Conservation (phyloP, 2,329 filamentous ascomycete species). For the Aureobasidium sp. region DNA sequence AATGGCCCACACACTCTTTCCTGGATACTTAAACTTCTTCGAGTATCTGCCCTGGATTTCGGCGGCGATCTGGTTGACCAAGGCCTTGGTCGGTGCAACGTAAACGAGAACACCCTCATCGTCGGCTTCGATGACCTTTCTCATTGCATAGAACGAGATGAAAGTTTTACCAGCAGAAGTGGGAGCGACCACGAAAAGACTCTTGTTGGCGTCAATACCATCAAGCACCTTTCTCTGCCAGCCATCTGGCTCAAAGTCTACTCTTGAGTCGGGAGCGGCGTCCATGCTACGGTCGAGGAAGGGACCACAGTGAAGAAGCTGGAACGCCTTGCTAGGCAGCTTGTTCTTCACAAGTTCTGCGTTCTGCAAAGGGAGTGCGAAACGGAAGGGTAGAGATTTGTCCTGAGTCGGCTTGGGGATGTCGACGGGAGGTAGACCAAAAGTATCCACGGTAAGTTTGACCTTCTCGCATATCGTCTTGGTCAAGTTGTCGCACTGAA, state of each 20-base stretch:
- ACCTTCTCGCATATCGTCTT: constrained; percentile 35
- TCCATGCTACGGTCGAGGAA: constrained; percentile 71
- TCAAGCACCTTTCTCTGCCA: constrained; percentile 73
- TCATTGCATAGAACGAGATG: constrained; percentile 79
- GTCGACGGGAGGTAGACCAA: constrained; percentile 33
- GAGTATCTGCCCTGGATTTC: constrained; percentile 69
- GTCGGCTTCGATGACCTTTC: constrained; percentile 60
- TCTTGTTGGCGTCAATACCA: constrained; percentile 61
- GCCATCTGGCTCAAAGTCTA: constrained; percentile 64
- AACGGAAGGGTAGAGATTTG: constrained; percentile 40
- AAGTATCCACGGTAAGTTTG: constrained; percentile 31
- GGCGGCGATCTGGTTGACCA: constrained; percentile 77
- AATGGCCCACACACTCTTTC: constrained; percentile 69
- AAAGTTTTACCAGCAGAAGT: constrained; percentile 78
- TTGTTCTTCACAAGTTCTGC: constrained; percentile 23
- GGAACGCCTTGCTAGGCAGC: constrained; percentile 51
- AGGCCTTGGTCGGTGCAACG: constrained; percentile 72
- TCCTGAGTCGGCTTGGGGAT: constrained; percentile 28
- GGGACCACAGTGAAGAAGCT: constrained; percentile 61
- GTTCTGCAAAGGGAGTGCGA: constrained; percentile 28
- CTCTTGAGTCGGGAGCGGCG: constrained; percentile 58
- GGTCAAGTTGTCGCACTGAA: constrained; percentile 33
- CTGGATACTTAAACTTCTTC: constrained; percentile 54
- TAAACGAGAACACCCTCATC: constrained; percentile 69
- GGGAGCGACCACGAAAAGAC: constrained; percentile 67